Percentiles rank a stretch among this genome's conserved stretches.
Evolutionary conservation across 2,329 filamentous ascomycete genomes (phyloP).

Genomic region (Diaporthe capsici): DNA sequence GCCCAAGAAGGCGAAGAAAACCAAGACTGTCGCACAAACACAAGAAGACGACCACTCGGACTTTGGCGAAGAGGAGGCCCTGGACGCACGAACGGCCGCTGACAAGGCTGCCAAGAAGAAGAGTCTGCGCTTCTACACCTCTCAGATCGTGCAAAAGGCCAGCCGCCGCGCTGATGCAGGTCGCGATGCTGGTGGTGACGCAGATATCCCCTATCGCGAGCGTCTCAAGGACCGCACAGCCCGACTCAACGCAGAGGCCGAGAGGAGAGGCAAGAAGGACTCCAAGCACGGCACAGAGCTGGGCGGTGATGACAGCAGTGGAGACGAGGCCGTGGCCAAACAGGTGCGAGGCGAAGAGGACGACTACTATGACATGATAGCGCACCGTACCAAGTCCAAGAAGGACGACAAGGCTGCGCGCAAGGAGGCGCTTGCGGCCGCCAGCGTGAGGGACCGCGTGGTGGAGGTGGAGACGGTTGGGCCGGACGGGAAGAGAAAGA

Average conservation of each 20-base stretch:
- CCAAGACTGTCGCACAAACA: constrained; percentile 47
- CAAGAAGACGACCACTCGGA: constrained; percentile 81
- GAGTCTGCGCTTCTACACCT: constrained; percentile 96
- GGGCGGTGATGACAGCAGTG: constrained; percentile 74
- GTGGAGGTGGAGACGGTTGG: constrained; percentile 79
- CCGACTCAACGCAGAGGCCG: constrained; percentile 89
- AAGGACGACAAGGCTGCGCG: constrained; percentile 78
- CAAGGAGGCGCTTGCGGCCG: constrained; percentile 69
- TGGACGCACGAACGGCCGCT: constrained; percentile 83
- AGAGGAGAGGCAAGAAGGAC: constrained; percentile 80
- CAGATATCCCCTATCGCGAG: constrained; percentile 90
- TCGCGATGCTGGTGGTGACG: constrained; percentile 82
- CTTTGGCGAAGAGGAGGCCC: constrained; percentile 89
- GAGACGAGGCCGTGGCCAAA: constrained; percentile 73
- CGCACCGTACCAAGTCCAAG: constrained; percentile 77
- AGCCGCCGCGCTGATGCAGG: constrained; percentile 85
- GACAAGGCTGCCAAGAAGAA: constrained; percentile 94
- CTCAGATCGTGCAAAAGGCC: constrained; percentile 94
- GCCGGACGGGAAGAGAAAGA: constrained; percentile 89
- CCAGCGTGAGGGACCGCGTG: constrained; percentile 74
- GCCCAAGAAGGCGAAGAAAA: constrained; percentile 59
- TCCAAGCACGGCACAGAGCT: constrained; percentile 76
- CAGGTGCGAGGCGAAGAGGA: constrained; percentile 69
- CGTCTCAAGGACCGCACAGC: constrained; percentile 88
- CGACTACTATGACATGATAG: constrained; percentile 93